Conservation (phyloP, 2,329 filamentous ascomycete species). For the Mollisiaceae sp. region DNA sequence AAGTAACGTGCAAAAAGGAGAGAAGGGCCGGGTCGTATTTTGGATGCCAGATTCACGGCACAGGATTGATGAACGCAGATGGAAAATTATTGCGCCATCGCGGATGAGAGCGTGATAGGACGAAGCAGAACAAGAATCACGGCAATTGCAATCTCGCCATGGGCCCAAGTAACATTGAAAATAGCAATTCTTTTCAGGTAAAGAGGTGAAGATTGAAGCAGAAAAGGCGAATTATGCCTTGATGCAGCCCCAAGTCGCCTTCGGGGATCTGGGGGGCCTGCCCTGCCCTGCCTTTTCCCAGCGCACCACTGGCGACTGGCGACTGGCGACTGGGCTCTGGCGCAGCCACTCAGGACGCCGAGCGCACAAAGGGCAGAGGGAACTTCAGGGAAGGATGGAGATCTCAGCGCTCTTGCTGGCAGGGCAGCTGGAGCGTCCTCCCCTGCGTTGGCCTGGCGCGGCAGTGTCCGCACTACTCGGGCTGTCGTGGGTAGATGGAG, state of each 20-base stretch:
- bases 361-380: not conserved
- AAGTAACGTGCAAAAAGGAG: conserved; percentile 33
- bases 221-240: conserved; percentile 17
- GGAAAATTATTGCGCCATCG: conserved; percentile 32
- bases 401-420: not conserved
- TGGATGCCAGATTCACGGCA: conserved; percentile 9
- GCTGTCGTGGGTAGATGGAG: conserved; percentile 14
- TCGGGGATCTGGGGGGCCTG: conserved; percentile 8
- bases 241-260: conserved; percentile 12
- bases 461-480: conserved; percentile 19
- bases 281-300: not conserved
- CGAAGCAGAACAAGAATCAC: conserved; percentile 6
- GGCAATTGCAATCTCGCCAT: conserved; percentile 15
- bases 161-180: conserved; percentile 11
- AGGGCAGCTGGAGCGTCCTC: not conserved
- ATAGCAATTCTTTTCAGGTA: conserved; percentile 20
- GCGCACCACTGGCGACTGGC: not conserved
- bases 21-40: conserved; percentile 19
- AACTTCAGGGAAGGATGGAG: conserved; percentile 9
- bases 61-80: conserved; percentile 23
- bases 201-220: conserved; percentile 15
- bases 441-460: conserved; percentile 25
- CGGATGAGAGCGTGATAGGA: conserved; percentile 12
- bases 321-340: not conserved
- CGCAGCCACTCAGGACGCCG: conserved; percentile 2